A percentile compares a stretch with the other conserved stretches of the same genome.
These are phyloP conservation scores for Geranomyces michiganensis DNA, from an alignment of 192 early-diverging fungal genomes.

Conservation along the genomic window DNA sequence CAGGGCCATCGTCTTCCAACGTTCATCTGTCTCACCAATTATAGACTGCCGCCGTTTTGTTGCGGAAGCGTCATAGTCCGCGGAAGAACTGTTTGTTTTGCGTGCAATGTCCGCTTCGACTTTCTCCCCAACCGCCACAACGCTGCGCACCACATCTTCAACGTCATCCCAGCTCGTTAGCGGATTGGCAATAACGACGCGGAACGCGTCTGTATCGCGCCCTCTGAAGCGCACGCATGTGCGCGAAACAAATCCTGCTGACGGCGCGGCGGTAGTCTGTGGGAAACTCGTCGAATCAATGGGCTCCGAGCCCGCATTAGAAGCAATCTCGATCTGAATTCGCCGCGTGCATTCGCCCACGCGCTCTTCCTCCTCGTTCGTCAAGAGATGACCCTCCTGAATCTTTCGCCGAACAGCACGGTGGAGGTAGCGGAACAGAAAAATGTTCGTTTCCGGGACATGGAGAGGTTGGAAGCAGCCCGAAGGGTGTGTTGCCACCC, in stretches of 20 bases:
- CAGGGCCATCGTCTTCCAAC: conserved; percentile 7
- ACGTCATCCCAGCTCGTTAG: conserved; percentile 58
- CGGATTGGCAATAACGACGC: conserved; percentile 60
- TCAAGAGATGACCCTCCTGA: conserved; percentile 23
- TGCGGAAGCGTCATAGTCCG: conserved; percentile 19
- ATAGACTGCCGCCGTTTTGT: background rate
- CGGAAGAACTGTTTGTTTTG: background rate
- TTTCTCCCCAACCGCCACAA: conserved; percentile 39
- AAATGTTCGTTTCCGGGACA: conserved; percentile 53
- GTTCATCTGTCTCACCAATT: conserved; percentile 4
- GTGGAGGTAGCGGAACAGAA: conserved; percentile 57
- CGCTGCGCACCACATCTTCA: conserved; percentile 45
- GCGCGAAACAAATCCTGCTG: conserved; percentile 49
- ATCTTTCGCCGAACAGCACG: conserved; percentile 44
- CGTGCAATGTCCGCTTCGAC: conserved; percentile 45
- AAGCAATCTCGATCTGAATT: conserved; percentile 27
- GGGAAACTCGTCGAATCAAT: background rate
- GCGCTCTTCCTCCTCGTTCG: conserved; percentile 32
- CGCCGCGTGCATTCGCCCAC: conserved; percentile 41
- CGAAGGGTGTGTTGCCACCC: conserved; percentile 42
- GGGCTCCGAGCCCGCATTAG: no score
- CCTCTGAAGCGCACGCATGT: conserved; percentile 38
- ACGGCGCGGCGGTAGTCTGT: conserved; percentile 7
- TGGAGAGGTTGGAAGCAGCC: conserved; percentile 50
- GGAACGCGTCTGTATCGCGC: conserved; percentile 50